Percentiles rank a stretch among this genome's conserved stretches.
Conservation (phyloP, 768 basidiomycete species). For the Phlebiopsis flavidoalba region DNA sequence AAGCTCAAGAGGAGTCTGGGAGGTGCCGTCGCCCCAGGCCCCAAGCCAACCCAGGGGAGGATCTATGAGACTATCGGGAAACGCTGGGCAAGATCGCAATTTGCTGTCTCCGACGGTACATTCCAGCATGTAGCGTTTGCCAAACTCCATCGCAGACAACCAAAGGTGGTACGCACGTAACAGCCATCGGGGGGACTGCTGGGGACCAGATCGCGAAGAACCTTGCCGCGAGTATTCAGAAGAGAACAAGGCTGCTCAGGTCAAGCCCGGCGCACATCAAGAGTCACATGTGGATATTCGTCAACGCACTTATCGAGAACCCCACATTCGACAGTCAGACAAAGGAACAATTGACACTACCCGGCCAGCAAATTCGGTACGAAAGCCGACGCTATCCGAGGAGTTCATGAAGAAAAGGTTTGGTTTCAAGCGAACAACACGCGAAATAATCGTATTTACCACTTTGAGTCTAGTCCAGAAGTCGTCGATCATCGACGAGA, state of each 20-base stretch:
- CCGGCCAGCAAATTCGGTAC: slow-evolving; percentile 86
- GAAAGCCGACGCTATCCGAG: slow-evolving; percentile 76
- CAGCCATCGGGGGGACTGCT: slow-evolving; percentile 64
- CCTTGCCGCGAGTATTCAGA: slow-evolving; percentile 74
- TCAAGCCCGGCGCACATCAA: slow-evolving; percentile 93
- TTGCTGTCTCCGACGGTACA: slow-evolving; percentile 87
- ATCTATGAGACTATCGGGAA: slow-evolving; percentile 76
- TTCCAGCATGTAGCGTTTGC: slow-evolving; percentile 96
- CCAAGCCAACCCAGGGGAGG: slow-evolving; percentile 66
- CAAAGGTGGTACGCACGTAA: slow-evolving; percentile 95
- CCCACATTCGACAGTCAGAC: slow-evolving; percentile 99
- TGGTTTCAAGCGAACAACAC: slow-evolving; percentile 12
- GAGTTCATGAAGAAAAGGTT: slow-evolving; percentile 98
- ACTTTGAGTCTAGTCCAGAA: slow-evolving; percentile 58
- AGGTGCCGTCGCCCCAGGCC: no score
- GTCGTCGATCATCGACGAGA: slow-evolving; percentile 84
- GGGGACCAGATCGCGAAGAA: slow-evolving; percentile 87
- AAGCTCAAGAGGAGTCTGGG: slow-evolving; percentile 65
- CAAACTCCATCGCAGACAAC: slow-evolving; percentile 94
- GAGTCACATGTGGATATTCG: slow-evolving; percentile 97
- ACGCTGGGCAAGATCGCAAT: slow-evolving; percentile 91
- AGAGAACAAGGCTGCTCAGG: slow-evolving; percentile 96
- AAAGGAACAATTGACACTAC: slow-evolving; percentile 90
- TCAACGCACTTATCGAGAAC: slow-evolving; percentile 94
- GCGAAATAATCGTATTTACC: not conserved